These are phyloP conservation scores for Arctium lappa DNA, from an alignment of 129 eudicot genomes.

Conservation along the genomic window DNA sequence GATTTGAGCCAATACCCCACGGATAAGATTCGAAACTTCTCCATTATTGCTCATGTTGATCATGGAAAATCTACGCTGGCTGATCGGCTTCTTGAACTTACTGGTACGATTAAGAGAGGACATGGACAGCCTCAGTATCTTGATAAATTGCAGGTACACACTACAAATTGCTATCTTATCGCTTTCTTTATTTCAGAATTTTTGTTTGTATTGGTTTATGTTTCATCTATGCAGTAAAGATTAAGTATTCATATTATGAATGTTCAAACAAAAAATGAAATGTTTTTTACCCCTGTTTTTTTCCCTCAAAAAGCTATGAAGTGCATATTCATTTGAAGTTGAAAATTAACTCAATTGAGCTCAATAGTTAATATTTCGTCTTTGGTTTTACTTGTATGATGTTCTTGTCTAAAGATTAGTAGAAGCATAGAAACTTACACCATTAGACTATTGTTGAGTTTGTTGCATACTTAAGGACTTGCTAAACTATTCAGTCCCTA, in stretches of 20 bases:
- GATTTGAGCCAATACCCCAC: conserved; percentile 75
- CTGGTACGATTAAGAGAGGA: conserved; percentile 83
- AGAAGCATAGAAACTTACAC: no score
- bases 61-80: conserved; percentile 96
- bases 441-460: neutral
- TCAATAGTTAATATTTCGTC: no score
- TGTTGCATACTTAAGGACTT: conserved; percentile 7
- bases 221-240: neutral
- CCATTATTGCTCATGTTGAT: conserved; percentile 96
- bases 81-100: conserved; percentile 91
- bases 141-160: conserved; percentile 79
- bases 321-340: conserved; percentile 10
- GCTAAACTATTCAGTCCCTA: neutral
- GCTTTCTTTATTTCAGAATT: neutral
- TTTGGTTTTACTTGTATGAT: neutral
- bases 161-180: neutral
- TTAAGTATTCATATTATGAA: neutral
- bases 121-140: conserved; percentile 93
- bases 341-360: conserved; percentile 1
- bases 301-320: neutral
- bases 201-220: neutral
- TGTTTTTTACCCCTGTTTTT: no score
- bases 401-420: neutral
- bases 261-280: neutral
- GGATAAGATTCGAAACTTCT: conserved; percentile 78